A percentile compares a stretch with the other conserved stretches of the same genome.
These are phyloP conservation scores for Aspergillus mulundensis DNA, from an alignment of 495 filamentous ascomycete genomes.

Conservation along the genomic window DNA sequence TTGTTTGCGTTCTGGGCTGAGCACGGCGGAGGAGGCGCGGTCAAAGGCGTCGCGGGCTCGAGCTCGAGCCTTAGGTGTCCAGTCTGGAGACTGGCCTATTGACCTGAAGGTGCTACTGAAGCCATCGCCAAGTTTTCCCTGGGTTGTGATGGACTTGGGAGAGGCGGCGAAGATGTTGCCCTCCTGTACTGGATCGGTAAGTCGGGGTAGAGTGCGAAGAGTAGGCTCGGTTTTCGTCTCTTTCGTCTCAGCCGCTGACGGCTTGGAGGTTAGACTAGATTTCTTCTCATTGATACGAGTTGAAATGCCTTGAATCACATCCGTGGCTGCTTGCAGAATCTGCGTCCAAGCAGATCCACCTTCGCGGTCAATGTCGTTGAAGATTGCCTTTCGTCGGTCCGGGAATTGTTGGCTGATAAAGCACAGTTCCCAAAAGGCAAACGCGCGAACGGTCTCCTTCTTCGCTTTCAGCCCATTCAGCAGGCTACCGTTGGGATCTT, in stretches of 20 bases:
- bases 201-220: conserved; percentile 45
- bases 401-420: conserved; percentile 70
- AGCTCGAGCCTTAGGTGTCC: conserved; percentile 42
- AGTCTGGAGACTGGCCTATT: conserved; percentile 55
- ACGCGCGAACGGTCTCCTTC: conserved; percentile 52
- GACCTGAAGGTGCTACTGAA: conserved; percentile 53
- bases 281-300: conserved; percentile 58
- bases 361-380: conserved; percentile 81
- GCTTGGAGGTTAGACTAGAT: conserved; percentile 41
- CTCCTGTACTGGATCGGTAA: conserved; percentile 52
- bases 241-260: conserved; percentile 24
- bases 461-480: conserved; percentile 76
- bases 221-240: conserved; percentile 29
- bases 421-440: conserved; percentile 88
- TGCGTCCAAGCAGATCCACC: conserved; percentile 78
- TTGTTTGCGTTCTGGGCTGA: conserved; percentile 43
- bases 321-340: conserved; percentile 61
- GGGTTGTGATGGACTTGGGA: conserved; percentile 44
- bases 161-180: conserved; percentile 54
- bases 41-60: conserved; percentile 39
- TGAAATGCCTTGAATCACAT: conserved; percentile 61
- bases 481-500: conserved; percentile 88
- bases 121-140: conserved; percentile 46
- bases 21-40: conserved; percentile 38
- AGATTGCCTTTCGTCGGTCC: conserved; percentile 74